Conservation (phyloP, 192 early-diverging fungal species). For the Umbelopsis isabellina region DNA sequence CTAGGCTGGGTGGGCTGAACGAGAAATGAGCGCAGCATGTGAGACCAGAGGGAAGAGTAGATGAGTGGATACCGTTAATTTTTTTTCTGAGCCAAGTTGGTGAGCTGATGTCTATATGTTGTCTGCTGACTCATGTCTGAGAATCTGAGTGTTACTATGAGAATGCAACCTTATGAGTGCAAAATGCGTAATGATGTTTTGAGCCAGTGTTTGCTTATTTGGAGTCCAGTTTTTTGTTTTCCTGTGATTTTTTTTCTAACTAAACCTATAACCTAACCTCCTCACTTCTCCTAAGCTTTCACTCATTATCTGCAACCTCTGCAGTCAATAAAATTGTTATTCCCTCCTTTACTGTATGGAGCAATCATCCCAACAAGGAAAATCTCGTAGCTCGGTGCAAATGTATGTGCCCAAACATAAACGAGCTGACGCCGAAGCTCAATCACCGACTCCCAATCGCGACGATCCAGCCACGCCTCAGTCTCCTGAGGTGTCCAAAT, state of each 20-base stretch:
- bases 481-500: constrained; percentile 5
- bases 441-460: constrained; percentile 5
- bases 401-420: constrained; percentile 27
- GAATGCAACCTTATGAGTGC: no score
- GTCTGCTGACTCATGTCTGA: no score
- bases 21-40: no score
- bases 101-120: no score
- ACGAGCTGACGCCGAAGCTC: neutral
- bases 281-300: neutral
- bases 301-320: constrained; percentile 10
- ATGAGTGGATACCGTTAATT: no score
- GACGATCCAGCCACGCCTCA: neutral
- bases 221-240: neutral
- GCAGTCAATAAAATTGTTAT: constrained; percentile 14
- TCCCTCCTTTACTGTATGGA: constrained; percentile 20
- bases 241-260: neutral
- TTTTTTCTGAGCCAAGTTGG: no score
- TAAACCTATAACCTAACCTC: neutral
- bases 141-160: no score
- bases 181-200: neutral
- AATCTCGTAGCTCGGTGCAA: constrained; percentile 20
- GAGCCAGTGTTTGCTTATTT: neutral
- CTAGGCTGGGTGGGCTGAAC: no score
- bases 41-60: no score
- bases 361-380: neutral